Base-by-base conservation (phyloP, 2,329 filamentous ascomycete genomes). In the Beauveria sp. region DNA sequence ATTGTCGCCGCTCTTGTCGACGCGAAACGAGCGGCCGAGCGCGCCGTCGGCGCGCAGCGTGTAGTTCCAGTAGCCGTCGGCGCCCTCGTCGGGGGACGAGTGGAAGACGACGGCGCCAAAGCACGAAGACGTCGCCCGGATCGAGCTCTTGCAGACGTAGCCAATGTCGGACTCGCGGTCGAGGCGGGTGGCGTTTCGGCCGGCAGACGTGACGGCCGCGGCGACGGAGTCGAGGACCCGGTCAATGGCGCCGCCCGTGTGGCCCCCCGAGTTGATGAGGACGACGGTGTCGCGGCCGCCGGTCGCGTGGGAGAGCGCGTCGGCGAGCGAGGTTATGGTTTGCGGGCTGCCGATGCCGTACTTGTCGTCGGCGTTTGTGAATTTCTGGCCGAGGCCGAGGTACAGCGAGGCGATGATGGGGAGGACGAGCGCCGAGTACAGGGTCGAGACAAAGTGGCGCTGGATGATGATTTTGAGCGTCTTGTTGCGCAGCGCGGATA, bases 201-300 rank as follows among this genome's bases (percentile, higher is more conserved):
- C 70, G 1, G 70, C 69, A 9, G 54, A 59, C 0, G 56, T 57
- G 24, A 71, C 65, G 10, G 63, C 62, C 2, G 64, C 55, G 28
- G 64, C 61, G 14, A 69, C 70, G 5, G 76, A 70, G 63, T 80
- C 76, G 63, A 93, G 91, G 37, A 93, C 84, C 14, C 76, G 75
- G 59, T 87, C 84, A 59, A 93, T 90, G 61, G 87, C 81, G 18
- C 89, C 89, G 16, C 84, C 86, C 0, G 77, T 77, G 58, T 83
- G 75, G n/a, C 84, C 88, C 71, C 84, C 88, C 71, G 84, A 90
- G 69, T 92, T 86, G 56, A 93, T 85, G 63, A 96, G 89, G 24
- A 85, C 85, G 14, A 94, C 79, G 20, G 82, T 89, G 64, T 88
- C 73, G 66, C 88, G 80, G 20, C 73, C 72, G 6, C 80, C 79